Conservation (phyloP, 2,329 filamentous ascomycete species). For the Ascosphaera apis region DNA sequence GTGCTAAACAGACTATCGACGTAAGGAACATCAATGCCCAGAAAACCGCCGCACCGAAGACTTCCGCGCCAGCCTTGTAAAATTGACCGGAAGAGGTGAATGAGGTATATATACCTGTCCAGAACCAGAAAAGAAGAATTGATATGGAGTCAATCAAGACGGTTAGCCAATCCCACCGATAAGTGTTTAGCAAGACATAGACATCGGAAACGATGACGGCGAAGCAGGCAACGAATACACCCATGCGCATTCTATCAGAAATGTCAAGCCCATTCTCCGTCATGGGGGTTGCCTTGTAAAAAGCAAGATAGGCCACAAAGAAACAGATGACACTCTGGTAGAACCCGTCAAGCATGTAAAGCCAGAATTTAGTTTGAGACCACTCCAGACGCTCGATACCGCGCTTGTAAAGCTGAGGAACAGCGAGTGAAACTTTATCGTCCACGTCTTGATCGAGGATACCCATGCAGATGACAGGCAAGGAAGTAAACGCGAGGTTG, state of each 20-base stretch:
- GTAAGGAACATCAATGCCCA: slow-evolving; percentile 69
- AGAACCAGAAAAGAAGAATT: slow-evolving; percentile 74
- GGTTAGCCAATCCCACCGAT: slow-evolving; percentile 96
- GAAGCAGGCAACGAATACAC: slow-evolving; percentile 64
- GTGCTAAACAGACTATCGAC: slow-evolving; percentile 60
- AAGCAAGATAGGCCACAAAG: slow-evolving; percentile 74
- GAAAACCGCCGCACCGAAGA: slow-evolving; percentile 63
- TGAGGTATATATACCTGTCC: slow-evolving; percentile 71
- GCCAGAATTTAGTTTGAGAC: slow-evolving; percentile 91
- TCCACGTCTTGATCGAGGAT: slow-evolving; percentile 93
- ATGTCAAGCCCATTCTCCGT: slow-evolving; percentile 52
- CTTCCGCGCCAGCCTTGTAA: slow-evolving; percentile 54
- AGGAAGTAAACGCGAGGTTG: slow-evolving; percentile 88
- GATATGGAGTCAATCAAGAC: slow-evolving; percentile 60
- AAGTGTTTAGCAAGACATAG: slow-evolving; percentile 90
- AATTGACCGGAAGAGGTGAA: slow-evolving; percentile 37
- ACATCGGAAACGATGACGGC: slow-evolving; percentile 74
- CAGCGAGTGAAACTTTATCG: slow-evolving; percentile 76
- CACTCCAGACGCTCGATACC: slow-evolving; percentile 93
- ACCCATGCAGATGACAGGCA: slow-evolving; percentile 88
- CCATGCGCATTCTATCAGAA: slow-evolving; percentile 61
- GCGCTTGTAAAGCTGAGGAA: slow-evolving; percentile 83
- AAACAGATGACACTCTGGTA: slow-evolving; percentile 91
- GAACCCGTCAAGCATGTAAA: slow-evolving; percentile 83
- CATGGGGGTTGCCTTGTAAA: slow-evolving; percentile 43